Evolutionary conservation across 2,329 filamentous ascomycete species (phyloP).

Genomic region (Diaporthe batatas): DNA sequence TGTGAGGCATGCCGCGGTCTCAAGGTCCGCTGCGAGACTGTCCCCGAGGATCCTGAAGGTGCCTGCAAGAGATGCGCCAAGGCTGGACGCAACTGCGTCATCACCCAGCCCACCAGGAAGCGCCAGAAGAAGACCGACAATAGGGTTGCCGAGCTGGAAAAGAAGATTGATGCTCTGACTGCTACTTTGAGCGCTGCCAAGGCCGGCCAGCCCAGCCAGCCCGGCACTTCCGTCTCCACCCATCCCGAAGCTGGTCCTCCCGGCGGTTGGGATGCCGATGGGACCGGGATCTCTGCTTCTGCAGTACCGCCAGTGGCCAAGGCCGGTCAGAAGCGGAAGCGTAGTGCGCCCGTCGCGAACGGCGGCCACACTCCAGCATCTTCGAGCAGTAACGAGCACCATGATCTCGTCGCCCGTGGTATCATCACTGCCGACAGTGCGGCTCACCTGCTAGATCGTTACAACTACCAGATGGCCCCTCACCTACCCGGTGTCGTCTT

Average conservation of each 20-base stretch:
- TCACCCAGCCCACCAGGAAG: slow-evolving; percentile 81
- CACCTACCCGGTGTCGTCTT: slow-evolving; percentile 76
- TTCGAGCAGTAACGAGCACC: slow-evolving; percentile 47
- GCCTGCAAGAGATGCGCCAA: slow-evolving; percentile 84
- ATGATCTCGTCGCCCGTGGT: slow-evolving; percentile 71
- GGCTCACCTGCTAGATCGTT: slow-evolving; percentile 67
- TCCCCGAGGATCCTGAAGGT: slow-evolving; percentile 71
- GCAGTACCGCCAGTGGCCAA: slow-evolving; percentile 46
- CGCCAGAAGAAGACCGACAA: slow-evolving; percentile 93
- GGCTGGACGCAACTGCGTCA: slow-evolving; percentile 80
- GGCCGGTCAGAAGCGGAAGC: slow-evolving; percentile 58
- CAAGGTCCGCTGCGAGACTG: slow-evolving; percentile 88
- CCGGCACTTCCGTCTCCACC: slow-evolving; percentile 13
- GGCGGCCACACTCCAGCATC: slow-evolving; percentile 28
- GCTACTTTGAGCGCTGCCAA: slow-evolving; percentile 77
- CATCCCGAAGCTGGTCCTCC: slow-evolving; percentile 37
- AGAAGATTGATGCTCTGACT: slow-evolving; percentile 90
- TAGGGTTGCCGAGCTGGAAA: slow-evolving; percentile 89
- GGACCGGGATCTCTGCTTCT: too few relatives aligned
- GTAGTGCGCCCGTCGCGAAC: slow-evolving; percentile 48
- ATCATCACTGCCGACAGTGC: slow-evolving; percentile 69
- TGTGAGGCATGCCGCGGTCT: slow-evolving; percentile 82
- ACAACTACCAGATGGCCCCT: slow-evolving; percentile 69
- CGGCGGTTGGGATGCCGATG: slow-evolving; percentile 36
- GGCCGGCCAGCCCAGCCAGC: slow-evolving; percentile 46